phyloP scores from a whole-genome alignment of 768 basidiomycete species.

The Lactarius quietus region DNA sequence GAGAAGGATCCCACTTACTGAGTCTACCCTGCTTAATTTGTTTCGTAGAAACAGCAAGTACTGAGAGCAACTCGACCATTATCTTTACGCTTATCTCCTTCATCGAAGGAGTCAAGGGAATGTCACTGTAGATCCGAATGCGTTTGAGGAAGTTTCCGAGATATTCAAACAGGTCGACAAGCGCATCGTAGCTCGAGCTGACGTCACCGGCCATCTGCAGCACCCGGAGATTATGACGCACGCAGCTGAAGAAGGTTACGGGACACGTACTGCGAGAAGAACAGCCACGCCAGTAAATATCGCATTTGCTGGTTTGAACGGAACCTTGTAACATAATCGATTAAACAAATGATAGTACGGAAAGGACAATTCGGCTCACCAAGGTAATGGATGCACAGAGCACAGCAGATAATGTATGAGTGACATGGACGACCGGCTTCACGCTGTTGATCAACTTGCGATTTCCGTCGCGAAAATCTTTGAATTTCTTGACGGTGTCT shows the following conservation, averaged over 20 bases:
- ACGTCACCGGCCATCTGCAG: not conserved
- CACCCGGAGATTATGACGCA: not conserved
- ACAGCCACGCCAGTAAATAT: conserved; percentile 4
- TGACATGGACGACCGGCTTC: not conserved
- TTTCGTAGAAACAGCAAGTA: conserved; percentile 2
- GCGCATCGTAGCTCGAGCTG: not conserved
- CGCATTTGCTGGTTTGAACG: not conserved
- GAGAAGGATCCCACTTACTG: not conserved
- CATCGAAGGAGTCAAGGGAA: not conserved
- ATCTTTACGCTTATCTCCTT: not conserved
- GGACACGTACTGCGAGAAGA: not conserved
- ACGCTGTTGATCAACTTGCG: not conserved
- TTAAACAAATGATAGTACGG: not conserved
- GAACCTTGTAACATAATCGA: not conserved
- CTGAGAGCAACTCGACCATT: conserved; percentile 1
- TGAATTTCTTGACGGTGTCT: not conserved
- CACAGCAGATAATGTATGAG: not conserved
- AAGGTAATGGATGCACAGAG: not conserved
- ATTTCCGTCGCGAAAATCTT: not conserved
- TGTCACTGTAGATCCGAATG: not conserved
- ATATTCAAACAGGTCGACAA: not conserved
- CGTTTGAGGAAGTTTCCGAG: conserved; percentile 1
- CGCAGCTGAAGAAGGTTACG: not conserved
- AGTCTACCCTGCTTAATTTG: not conserved
- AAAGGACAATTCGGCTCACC: not conserved